Base-by-base conservation (phyloP, 495 filamentous ascomycete species). In the Penicillium antarcticum region DNA sequence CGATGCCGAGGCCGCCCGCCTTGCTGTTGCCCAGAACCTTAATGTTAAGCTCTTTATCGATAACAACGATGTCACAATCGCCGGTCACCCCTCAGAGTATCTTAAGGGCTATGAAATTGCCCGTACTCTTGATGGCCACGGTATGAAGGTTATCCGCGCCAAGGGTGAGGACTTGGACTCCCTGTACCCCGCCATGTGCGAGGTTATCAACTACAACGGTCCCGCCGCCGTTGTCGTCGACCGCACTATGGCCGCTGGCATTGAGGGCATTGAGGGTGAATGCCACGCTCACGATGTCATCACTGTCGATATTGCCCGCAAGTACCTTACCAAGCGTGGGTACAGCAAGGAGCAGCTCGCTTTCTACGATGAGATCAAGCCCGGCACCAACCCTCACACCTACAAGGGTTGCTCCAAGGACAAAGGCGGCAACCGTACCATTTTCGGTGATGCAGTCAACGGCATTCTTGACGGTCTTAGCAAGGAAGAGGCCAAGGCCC, bases 31-130 rank as follows among this genome's bases (percentile, higher is more conserved):
- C 26, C 52, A 55, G 12, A 61, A 66, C n/a, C 48, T 72, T 33
- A 70, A 71, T 16, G 67, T 72, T 17, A 72, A 72, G 63, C 42
- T 72, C 8, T 72, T 72, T 48, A 56, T 72, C 37, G 69, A 72
- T 45, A 72, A 72, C 62, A 72, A 72, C 46, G 69, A 72, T 45
- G 69, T 72, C 32, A 72, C 69, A 3, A 72, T 72, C 39, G 67
- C 69, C 3, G 69, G 69, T 8, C 67, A 72, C 23, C 69, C 69
- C 1, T 72, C 69, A 0, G 23, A 66, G 32, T 72, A 72, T 19
- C 60, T 69, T 26, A 61, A 65, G 42, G 69, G 69, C 14, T 72
- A 68, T 16, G 63, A 70, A 17, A 37, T 72, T 18, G 58, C 32
- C 12, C 55, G 54, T 0, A 72, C 66, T 6, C 62, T 72, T 0